These are phyloP conservation scores for Grosmannia huntii DNA, from an alignment of 2,329 filamentous ascomycete species.

Conservation along the genomic window DNA sequence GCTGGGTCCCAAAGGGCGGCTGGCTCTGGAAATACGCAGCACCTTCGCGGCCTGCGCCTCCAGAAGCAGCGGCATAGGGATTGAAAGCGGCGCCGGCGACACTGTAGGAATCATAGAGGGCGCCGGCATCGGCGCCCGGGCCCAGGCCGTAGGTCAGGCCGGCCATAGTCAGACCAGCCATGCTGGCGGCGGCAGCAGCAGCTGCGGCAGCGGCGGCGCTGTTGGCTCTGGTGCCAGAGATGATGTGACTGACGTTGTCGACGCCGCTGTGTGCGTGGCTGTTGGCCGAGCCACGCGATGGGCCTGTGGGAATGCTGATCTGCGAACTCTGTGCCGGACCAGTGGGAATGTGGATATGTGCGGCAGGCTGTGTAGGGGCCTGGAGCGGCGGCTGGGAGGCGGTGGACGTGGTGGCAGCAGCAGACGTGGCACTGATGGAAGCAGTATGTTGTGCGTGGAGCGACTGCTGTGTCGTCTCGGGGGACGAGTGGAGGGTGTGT, in stretches of 20 bases:
- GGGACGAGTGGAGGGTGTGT: conserved; percentile 1
- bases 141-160: conserved; percentile 11
- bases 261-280: background rate
- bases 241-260: background rate
- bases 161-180: conserved; percentile 9
- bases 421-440: background rate
- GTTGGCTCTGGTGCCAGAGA: background rate
- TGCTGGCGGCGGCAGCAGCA: background rate
- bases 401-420: background rate
- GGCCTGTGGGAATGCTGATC: conserved; percentile 8
- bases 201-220: background rate
- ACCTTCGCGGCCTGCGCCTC: conserved; percentile 41
- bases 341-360: conserved; percentile 1
- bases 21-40: conserved; percentile 56
- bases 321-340: conserved; percentile 6
- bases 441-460: background rate
- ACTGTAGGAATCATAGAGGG: conserved; percentile 6
- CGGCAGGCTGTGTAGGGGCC: background rate
- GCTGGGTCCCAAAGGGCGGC: conserved; percentile 34
- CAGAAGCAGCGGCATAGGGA: conserved; percentile 63
- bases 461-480: conserved; percentile 3
- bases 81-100: conserved; percentile 36
- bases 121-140: conserved; percentile 1
- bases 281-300: conserved; percentile 2
- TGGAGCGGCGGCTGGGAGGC: background rate